Percentiles rank a stretch among this genome's conserved stretches.
phyloP scores from a whole-genome alignment of 2,329 filamentous ascomycete genomes.

The Cordyceps sp. region DNA sequence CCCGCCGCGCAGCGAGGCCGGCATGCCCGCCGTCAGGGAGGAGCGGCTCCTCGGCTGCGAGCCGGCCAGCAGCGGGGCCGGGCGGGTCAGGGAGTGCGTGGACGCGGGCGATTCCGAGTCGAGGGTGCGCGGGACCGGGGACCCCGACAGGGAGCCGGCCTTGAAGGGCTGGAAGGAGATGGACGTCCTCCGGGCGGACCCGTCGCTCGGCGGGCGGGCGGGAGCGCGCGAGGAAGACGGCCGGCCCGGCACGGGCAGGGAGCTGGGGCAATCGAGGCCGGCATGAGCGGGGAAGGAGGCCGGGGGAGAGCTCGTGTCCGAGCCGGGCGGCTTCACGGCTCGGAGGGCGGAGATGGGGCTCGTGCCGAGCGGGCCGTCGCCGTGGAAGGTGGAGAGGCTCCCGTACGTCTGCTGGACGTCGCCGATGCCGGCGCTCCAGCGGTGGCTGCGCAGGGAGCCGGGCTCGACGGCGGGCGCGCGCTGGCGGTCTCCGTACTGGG shows the following conservation, averaged over 20 bases:
- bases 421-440: conserved; percentile 25
- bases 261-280: conserved; percentile 30
- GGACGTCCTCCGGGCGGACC: conserved; percentile 52
- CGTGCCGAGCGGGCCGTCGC: conserved; percentile 58
- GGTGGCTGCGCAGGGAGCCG: conserved; percentile 59
- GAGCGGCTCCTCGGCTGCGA: conserved; percentile 46
- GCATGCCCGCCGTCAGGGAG: conserved; percentile 60
- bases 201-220: conserved; percentile 33
- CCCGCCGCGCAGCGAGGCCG: conserved; percentile 52
- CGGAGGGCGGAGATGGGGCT: conserved; percentile 76
- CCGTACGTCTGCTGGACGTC: conserved; percentile 72
- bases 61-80: conserved; percentile 25
- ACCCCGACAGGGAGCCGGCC: conserved; percentile 83
- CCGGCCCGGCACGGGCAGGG: conserved; percentile 28
- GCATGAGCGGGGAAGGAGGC: conserved; percentile 30
- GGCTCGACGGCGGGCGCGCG: conserved; percentile 31
- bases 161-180: conserved; percentile 95
- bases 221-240: conserved; percentile 14
- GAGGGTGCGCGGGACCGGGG: conserved; percentile 40
- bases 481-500: conserved; percentile 29
- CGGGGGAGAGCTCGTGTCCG: conserved; percentile 43
- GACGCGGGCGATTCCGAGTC: conserved; percentile 38
- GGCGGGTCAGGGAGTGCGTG: conserved; percentile 32
- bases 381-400: conserved; percentile 78
- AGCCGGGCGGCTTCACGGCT: conserved; percentile 45